phyloP scores from a whole-genome alignment of 768 basidiomycete genomes.

The Sarcomyxa edulis region DNA sequence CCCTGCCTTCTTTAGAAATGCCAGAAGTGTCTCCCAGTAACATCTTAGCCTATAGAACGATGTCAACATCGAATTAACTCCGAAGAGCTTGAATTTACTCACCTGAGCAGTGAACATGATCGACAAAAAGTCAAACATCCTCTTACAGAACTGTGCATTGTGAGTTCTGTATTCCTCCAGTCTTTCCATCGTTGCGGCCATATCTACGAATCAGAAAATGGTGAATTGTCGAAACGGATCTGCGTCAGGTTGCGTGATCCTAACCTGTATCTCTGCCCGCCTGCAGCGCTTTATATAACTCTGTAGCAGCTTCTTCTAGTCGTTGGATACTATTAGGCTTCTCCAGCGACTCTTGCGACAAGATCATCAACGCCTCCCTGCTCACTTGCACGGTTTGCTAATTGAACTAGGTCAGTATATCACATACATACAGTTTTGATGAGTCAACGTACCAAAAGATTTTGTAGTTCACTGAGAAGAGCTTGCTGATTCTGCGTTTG shows the following conservation, averaged over 20 bases:
- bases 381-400: slow-evolving; percentile 97
- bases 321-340: slow-evolving; percentile 67
- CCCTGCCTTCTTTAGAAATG: slow-evolving; percentile 36
- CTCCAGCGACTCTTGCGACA: slow-evolving; percentile 89
- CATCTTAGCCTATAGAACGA: slow-evolving; percentile 53
- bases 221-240: neutral
- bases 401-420: neutral
- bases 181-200: slow-evolving; percentile 96
- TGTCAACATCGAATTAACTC: slow-evolving; percentile 4
- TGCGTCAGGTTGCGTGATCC: slow-evolving; percentile 7
- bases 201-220: slow-evolving; percentile 43
- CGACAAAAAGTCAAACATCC: slow-evolving; percentile 81
- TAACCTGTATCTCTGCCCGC: slow-evolving; percentile 85
- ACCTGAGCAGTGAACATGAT: slow-evolving; percentile 94
- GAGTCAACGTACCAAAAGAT: slow-evolving; percentile 61
- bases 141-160: slow-evolving; percentile 90
- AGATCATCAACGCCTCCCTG: slow-evolving; percentile 60
- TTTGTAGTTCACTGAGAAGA: slow-evolving; percentile 80
- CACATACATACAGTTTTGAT: neutral
- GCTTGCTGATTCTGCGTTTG: slow-evolving; percentile 94
- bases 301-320: slow-evolving; percentile 77
- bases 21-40: slow-evolving; percentile 63
- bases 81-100: slow-evolving; percentile 11
- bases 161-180: slow-evolving; percentile 87
- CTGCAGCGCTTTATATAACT: slow-evolving; percentile 93